phyloP scores from a whole-genome alignment of 441 rosid genomes.

The Daphne laureola region DNA sequence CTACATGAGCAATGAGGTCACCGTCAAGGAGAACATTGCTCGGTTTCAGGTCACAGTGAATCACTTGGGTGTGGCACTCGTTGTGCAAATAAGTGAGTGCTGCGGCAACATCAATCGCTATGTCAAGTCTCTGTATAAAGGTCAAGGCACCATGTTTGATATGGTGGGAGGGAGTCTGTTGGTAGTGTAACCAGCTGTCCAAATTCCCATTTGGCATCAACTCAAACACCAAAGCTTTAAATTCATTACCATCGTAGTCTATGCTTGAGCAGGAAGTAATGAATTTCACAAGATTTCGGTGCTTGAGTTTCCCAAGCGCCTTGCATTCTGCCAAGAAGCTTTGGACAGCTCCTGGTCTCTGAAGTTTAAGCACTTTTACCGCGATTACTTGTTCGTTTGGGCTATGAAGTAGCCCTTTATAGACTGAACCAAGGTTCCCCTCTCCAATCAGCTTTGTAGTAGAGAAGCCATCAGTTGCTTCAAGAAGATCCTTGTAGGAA shows the following conservation, averaged over 20 bases:
- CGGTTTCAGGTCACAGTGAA: slow-evolving; percentile 11
- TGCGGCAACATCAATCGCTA: slow-evolving; percentile 12
- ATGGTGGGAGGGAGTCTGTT: not conserved
- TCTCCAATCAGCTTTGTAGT: slow-evolving; percentile 14
- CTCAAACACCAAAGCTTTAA: slow-evolving; percentile 6
- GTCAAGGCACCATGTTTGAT: not conserved
- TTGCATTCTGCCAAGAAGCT: slow-evolving; percentile 11
- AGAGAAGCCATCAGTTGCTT: slow-evolving; percentile 23
- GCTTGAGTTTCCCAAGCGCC: not conserved
- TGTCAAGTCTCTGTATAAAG: slow-evolving; percentile 1
- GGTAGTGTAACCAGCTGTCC: slow-evolving; percentile 8
- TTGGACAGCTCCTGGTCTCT: slow-evolving; percentile 1
- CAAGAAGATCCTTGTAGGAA: slow-evolving; percentile 13
- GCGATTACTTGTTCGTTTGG: slow-evolving; percentile 1
- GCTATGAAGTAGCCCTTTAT: slow-evolving; percentile 15
- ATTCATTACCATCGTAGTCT: slow-evolving; percentile 6
- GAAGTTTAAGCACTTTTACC: slow-evolving; percentile 5
- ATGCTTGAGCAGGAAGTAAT: slow-evolving; percentile 11
- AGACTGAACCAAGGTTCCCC: slow-evolving; percentile 25
- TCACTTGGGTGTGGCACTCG: slow-evolving; percentile 1
- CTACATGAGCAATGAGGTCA: slow-evolving; percentile 3
- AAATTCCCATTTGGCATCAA: slow-evolving; percentile 10
- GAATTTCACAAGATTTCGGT: slow-evolving; percentile 9
- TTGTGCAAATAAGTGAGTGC: slow-evolving; percentile 8
- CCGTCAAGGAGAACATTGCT: slow-evolving; percentile 7